Conservation (phyloP, 352 stramenopile species). For the Elongisporangium prolatum region DNA sequence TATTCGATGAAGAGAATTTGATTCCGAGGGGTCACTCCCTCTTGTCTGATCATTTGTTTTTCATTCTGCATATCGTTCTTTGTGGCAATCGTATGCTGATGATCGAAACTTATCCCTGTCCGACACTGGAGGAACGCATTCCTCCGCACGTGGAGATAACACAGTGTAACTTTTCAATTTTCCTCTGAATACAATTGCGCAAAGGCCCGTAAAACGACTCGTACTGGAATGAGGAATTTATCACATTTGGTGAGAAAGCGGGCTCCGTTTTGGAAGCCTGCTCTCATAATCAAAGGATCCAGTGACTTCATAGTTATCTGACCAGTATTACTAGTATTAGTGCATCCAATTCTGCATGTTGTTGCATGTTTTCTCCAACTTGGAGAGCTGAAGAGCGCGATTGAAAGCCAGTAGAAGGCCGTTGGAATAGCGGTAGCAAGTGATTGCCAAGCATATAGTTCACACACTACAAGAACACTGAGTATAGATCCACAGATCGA, state of each 20-base stretch:
- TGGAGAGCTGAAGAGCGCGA: too few relatives aligned
- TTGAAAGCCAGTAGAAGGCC: too few relatives aligned
- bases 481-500: too few relatives aligned
- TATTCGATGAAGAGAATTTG: slow-evolving; percentile 84
- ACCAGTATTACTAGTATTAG: too few relatives aligned
- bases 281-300: slow-evolving; percentile 79
- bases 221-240: slow-evolving; percentile 68
- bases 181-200: slow-evolving; percentile 56
- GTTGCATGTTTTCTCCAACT: too few relatives aligned
- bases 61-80: slow-evolving; percentile 9
- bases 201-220: slow-evolving; percentile 6
- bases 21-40: slow-evolving; percentile 87
- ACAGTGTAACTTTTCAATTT: slow-evolving; percentile 87
- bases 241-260: slow-evolving; percentile 64
- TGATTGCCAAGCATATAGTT: too few relatives aligned
- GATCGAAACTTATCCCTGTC: slow-evolving; percentile 87
- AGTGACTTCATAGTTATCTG: slow-evolving; percentile 89
- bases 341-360: not conserved
- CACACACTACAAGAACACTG: too few relatives aligned
- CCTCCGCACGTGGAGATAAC: slow-evolving; percentile 77
- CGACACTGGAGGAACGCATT: slow-evolving; percentile 80
- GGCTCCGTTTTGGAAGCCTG: slow-evolving; percentile 64
- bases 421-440: too few relatives aligned
- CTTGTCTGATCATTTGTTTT: slow-evolving; percentile 74
- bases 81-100: slow-evolving; percentile 66